Evolutionary conservation across 2,329 filamentous ascomycete species (phyloP), one percentile per base, ranked within the genome.

Genomic region (Talaromyces piceae): DNA sequence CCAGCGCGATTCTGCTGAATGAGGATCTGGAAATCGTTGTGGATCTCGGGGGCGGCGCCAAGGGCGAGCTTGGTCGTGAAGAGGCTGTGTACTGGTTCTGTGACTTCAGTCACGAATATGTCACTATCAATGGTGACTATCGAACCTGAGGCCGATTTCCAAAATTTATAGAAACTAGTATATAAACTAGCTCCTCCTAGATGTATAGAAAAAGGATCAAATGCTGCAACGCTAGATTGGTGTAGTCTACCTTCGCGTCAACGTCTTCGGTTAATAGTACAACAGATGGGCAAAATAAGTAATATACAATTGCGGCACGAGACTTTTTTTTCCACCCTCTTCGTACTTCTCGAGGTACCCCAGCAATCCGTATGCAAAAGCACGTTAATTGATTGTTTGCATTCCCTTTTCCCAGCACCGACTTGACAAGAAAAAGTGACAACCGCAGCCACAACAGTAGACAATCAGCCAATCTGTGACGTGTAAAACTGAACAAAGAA

Each of bases 81-180:
- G 78, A 83, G 63, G 78, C 77, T 6, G 73, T 78, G 26, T 81
- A 80, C 61, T 84, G 79, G 78, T 84, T 82, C 58, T 84, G 81
- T 64, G 82, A 84, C 68, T 83, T 85, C 55, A 82, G 79, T 60
- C 82, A 84, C 64, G 82, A 85, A 67, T 85, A 84, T 71, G 81
- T 84, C 45, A 84, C 81, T 47, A 85, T 85, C 59, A 85, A 85
- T 63, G 82, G 80, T 31, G 82, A 85, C 65, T 85, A 85, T 66
- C 69, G 82, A 60, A 84, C 82, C 27, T 83, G 20, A 51, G 20
- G 18, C 8, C 41, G n/a, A 31, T 39, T 7, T 18, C 3, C 9
- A n/a, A 39, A 16, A 16, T n/a, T 12, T 22, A 43, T 23, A 22
- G 7, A 25, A 18, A n/a, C 23, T 13, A 25, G 20, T 16, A n/a